phyloP scores from a whole-genome alignment of 2,329 filamentous ascomycete genomes.

The Fusarium anthophilum region DNA sequence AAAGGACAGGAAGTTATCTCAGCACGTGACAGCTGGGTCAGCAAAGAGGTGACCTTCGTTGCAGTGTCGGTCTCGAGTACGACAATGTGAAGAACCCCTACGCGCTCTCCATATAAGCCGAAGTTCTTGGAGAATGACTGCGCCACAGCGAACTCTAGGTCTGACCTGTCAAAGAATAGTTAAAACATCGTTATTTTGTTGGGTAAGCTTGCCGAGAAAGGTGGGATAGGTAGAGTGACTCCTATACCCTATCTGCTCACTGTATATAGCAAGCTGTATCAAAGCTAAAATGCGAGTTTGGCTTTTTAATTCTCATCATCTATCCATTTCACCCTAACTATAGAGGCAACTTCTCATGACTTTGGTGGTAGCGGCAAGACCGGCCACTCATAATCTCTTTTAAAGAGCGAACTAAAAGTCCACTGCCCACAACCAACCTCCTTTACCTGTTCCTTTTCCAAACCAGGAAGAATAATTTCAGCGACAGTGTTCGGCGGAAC shows the following conservation, averaged over 20 bases:
- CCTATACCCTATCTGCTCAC: too few relatives aligned
- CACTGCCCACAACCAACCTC: not conserved
- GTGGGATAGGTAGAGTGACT: too few relatives aligned
- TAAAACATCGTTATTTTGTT: too few relatives aligned
- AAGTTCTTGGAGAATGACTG: not conserved
- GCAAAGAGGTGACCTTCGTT: not conserved
- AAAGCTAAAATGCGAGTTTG: too few relatives aligned
- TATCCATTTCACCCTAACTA: accelerated
- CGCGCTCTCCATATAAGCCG: not conserved
- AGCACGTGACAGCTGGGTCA: not conserved
- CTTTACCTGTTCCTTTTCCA: not conserved
- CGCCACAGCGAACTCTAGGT: not conserved
- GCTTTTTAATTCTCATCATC: too few relatives aligned
- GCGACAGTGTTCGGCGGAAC: not conserved
- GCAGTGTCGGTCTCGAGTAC: not conserved
- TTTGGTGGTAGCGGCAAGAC: not conserved
- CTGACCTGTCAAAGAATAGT: not conserved
- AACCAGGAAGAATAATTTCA: not conserved
- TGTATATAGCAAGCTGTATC: too few relatives aligned
- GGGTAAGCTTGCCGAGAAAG: too few relatives aligned
- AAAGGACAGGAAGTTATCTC: not conserved
- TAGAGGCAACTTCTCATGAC: not conserved
- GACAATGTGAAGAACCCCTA: not conserved
- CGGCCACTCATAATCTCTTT: conserved; percentile 2
- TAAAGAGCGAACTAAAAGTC: not conserved